Evolutionary conservation across 371 early-diverging fungal species (phyloP).

Genomic region (Lichtheimia ornata): DNA sequence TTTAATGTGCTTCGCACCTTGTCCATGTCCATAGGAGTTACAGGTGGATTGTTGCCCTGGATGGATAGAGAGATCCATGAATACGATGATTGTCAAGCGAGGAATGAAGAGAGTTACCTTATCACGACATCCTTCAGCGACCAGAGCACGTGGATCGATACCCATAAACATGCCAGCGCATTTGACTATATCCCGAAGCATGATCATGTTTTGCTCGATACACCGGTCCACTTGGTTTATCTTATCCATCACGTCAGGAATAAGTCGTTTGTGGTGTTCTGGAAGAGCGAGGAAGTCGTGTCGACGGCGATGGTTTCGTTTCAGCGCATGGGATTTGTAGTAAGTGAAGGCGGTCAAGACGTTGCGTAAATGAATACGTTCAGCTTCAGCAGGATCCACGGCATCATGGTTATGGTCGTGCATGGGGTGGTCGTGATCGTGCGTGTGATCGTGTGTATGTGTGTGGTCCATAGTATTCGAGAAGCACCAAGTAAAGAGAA

Average conservation of each 20-base stretch:
- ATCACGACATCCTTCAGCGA: conserved; percentile 43
- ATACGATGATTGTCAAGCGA: too few relatives aligned
- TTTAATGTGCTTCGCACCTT: conserved; percentile 85
- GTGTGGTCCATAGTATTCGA: not conserved
- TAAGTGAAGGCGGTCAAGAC: conserved; percentile 72
- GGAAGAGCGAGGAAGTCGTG: conserved; percentile 66
- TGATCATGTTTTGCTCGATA: conserved; percentile 48
- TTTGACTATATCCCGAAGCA: conserved; percentile 49
- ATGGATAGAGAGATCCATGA: too few relatives aligned
- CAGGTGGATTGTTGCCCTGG: conserved; percentile 39
- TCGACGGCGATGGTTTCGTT: conserved; percentile 71
- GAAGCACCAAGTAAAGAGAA: too few relatives aligned
- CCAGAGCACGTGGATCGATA: conserved; percentile 45
- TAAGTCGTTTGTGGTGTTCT: conserved; percentile 64
- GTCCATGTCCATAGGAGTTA: conserved; percentile 79
- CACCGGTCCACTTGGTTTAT: conserved; percentile 49
- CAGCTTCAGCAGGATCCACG: conserved; percentile 23
- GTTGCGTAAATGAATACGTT: conserved; percentile 54
- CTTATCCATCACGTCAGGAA: conserved; percentile 55
- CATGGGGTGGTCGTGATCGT: conserved; percentile 4
- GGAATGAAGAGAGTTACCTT: not conserved
- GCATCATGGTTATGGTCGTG: conserved; percentile 5
- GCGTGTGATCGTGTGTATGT: not conserved
- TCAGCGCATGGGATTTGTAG: conserved; percentile 70
- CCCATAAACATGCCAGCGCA: conserved; percentile 40